Evolutionary conservation across 192 early-diverging fungal genomes (phyloP).

Genomic region (Podochytrium sp.): DNA sequence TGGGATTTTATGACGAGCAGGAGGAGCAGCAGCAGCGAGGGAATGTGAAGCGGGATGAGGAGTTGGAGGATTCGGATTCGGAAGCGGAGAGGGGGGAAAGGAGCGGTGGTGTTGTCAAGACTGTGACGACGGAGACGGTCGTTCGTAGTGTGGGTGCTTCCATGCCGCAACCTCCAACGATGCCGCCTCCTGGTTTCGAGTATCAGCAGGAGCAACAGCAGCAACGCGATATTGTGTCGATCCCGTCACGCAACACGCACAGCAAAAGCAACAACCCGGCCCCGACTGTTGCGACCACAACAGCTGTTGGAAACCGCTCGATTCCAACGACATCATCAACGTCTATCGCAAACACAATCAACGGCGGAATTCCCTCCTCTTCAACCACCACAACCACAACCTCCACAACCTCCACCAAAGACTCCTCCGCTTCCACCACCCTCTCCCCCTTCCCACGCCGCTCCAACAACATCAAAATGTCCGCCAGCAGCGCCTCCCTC

Average conservation of each 20-base stretch:
- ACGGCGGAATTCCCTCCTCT: too few species aligned
- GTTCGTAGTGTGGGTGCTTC: too few species aligned
- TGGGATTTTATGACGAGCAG: slow-evolving; percentile 27
- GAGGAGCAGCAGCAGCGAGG: neutral
- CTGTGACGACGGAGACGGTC: neutral
- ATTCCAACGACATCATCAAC: too few species aligned
- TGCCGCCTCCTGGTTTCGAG: too few species aligned
- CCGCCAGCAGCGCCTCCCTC: neutral
- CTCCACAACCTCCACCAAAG: neutral
- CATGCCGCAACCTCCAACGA: too few species aligned
- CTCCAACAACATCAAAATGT: slow-evolving; percentile 1
- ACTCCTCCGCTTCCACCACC: neutral
- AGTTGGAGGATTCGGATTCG: neutral
- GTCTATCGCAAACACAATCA: too few species aligned
- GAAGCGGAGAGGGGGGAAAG: neutral
- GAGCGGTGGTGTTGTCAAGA: neutral
- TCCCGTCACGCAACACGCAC: too few species aligned
- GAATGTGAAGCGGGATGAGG: neutral
- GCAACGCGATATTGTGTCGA: too few species aligned
- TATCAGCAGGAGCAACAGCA: too few species aligned
- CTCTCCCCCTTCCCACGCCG: neutral
- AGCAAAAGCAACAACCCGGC: too few species aligned
- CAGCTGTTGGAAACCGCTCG: too few species aligned
- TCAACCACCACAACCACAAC: neutral
- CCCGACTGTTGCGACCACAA: too few species aligned